Conservation (phyloP, 495 filamentous ascomycete genomes). For the Letharia columbiana region DNA sequence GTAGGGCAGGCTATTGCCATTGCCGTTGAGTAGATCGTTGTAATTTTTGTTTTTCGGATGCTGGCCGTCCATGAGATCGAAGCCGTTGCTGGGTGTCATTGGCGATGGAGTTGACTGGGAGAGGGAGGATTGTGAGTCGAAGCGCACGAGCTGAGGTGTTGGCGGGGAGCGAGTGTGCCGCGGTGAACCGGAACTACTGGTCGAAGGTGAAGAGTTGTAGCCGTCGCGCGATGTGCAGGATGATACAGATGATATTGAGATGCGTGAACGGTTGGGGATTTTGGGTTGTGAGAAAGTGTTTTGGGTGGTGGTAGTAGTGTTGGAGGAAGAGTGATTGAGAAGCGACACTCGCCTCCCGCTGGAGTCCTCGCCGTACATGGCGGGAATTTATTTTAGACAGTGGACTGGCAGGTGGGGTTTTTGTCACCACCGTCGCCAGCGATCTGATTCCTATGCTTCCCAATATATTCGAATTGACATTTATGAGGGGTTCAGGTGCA, state of each 20-base stretch:
- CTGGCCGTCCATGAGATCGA: conserved; percentile 21
- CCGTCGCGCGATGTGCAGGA: conserved; percentile 15
- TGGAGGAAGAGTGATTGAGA: conserved; percentile 23
- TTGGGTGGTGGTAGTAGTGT: conserved; percentile 9
- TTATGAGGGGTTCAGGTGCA: not conserved
- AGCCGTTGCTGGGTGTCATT: conserved; percentile 26
- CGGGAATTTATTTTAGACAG: conserved; percentile 5
- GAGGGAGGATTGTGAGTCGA: conserved; percentile 31
- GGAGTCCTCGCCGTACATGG: conserved; percentile 27
- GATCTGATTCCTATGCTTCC: not conserved
- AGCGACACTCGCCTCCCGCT: conserved; percentile 28
- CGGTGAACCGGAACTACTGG: conserved; percentile 21
- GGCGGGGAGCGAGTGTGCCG: conserved; percentile 27
- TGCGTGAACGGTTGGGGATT: conserved; percentile 13
- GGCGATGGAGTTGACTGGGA: conserved; percentile 27
- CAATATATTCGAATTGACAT: not conserved
- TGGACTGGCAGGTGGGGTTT: not conserved
- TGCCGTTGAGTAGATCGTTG: conserved; percentile 7
- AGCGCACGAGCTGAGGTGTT: conserved; percentile 31
- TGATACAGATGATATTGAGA: conserved; percentile 15
- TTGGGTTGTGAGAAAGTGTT: conserved; percentile 8
- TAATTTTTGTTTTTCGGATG: conserved; percentile 13
- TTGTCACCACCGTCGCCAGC: not conserved
- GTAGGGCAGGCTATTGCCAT: conserved; percentile 8
- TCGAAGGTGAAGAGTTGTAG: conserved; percentile 16